These are phyloP conservation scores for Alternaria viburni DNA, from an alignment of 2,329 filamentous ascomycete species.

Conservation along the genomic window DNA sequence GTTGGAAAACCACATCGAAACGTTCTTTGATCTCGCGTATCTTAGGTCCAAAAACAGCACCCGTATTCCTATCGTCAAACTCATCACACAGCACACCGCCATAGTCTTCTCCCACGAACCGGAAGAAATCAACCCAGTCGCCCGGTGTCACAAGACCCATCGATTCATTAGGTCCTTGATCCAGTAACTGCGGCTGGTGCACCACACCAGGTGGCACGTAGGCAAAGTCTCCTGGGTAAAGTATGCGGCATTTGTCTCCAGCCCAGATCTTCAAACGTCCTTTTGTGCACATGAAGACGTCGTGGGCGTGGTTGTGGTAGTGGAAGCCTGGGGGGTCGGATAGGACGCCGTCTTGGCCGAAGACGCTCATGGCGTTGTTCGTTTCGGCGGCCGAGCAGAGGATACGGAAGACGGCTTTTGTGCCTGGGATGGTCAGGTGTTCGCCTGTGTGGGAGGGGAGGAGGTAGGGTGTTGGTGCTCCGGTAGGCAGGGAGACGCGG, in stretches of 20 bases:
- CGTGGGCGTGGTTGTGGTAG: conserved; percentile 27
- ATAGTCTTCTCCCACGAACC: conserved; percentile 23
- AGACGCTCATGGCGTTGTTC: conserved; percentile 23
- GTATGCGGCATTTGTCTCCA: conserved; percentile 23
- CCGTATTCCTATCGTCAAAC: conserved; percentile 17
- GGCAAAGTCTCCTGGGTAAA: conserved; percentile 25
- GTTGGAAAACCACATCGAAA: conserved; percentile 26
- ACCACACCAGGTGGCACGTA: conserved; percentile 25
- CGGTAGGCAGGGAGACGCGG: conserved; percentile 12
- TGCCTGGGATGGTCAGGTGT: conserved; percentile 21
- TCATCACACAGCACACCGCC: conserved; percentile 25
- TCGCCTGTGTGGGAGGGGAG: conserved; percentile 25
- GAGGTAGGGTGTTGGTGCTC: conserved; percentile 19
- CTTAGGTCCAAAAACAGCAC: conserved; percentile 19
- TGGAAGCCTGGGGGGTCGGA: conserved; percentile 28
- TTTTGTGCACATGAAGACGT: conserved; percentile 30
- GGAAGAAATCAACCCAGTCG: conserved; percentile 31
- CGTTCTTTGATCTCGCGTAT: conserved; percentile 26
- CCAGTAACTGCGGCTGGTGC: conserved; percentile 24
- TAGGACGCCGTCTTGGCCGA: conserved; percentile 22
- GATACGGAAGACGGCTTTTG: conserved; percentile 23
- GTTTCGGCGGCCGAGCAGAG: conserved; percentile 24
- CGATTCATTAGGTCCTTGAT: conserved; percentile 20
- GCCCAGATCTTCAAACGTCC: conserved; percentile 25
- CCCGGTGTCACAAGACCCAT: conserved; percentile 27